phyloP scores from a whole-genome alignment of 495 filamentous ascomycete genomes.

The Aspergillus homomorphus region DNA sequence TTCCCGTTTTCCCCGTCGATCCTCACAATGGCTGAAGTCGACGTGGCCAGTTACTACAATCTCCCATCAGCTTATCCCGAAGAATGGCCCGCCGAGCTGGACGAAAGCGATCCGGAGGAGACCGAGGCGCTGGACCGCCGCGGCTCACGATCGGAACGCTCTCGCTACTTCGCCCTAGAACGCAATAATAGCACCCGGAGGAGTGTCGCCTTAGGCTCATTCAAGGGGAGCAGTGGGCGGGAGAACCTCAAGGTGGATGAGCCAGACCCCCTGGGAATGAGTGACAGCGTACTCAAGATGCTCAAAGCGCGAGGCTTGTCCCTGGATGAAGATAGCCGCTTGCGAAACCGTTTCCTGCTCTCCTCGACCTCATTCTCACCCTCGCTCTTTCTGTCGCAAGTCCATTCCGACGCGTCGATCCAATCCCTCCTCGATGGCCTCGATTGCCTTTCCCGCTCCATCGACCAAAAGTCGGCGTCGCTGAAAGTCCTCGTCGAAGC shows the following conservation, averaged over 20 bases:
- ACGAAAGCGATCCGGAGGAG: slow-evolving; percentile 66
- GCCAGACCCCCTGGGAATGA: slow-evolving; percentile 78
- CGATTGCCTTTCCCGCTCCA: slow-evolving; percentile 77
- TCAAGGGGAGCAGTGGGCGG: slow-evolving; percentile 62
- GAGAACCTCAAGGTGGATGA: slow-evolving; percentile 85
- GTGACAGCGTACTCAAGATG: slow-evolving; percentile 78
- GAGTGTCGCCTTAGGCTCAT: slow-evolving; percentile 63
- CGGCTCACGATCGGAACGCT: slow-evolving; percentile 60
- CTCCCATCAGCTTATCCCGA: slow-evolving; percentile 73
- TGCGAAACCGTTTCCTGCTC: slow-evolving; percentile 88
- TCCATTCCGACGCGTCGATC: slow-evolving; percentile 79
- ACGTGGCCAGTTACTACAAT: slow-evolving; percentile 85
- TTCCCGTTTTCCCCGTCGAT: slow-evolving; percentile 1
- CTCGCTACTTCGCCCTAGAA: slow-evolving; percentile 80
- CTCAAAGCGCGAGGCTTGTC: slow-evolving; percentile 72
- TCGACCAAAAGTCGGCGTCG: slow-evolving; percentile 95
- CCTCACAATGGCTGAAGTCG: slow-evolving; percentile 58
- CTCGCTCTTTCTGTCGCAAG: slow-evolving; percentile 83
- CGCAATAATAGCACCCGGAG: slow-evolving; percentile 63
- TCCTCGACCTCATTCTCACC: slow-evolving; percentile 95
- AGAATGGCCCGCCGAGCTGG: slow-evolving; percentile 83
- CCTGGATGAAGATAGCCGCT: slow-evolving; percentile 76
- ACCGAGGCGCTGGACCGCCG: slow-evolving; percentile 54
- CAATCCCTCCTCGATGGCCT: slow-evolving; percentile 74
- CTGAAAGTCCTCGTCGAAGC: slow-evolving; percentile 93